Conservation (phyloP, 2,329 filamentous ascomycete genomes). For the Aschersonia sp. region DNA sequence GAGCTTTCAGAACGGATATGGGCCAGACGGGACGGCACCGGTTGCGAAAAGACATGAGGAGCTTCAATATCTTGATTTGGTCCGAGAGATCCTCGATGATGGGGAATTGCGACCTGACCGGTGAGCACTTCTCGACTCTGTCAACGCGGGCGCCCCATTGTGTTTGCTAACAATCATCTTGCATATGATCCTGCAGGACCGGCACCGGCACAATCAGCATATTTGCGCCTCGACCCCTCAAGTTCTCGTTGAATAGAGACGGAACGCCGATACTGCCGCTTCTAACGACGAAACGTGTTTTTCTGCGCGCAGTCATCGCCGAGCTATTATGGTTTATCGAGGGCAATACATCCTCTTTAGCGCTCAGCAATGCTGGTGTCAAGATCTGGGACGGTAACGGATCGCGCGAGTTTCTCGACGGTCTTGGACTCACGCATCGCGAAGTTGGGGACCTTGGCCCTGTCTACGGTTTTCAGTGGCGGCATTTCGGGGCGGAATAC, state of each 20-base stretch:
- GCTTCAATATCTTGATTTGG: constrained; percentile 82
- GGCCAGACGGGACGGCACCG: neutral
- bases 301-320: constrained; percentile 74
- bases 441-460: constrained; percentile 83
- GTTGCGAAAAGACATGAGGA: constrained; percentile 53
- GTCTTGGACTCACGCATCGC: constrained; percentile 65
- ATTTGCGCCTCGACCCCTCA: constrained; percentile 75
- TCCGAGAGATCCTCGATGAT: constrained; percentile 65
- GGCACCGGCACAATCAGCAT: constrained; percentile 86
- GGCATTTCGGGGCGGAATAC: constrained; percentile 92
- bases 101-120: constrained; percentile 86
- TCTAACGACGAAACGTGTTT: constrained; percentile 94
- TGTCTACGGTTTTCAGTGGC: constrained; percentile 98
- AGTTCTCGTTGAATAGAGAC: constrained; percentile 63
- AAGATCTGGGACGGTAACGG: constrained; percentile 99
- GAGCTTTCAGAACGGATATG: constrained; percentile 1
- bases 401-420: constrained; percentile 78
- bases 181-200: constrained; percentile 38
- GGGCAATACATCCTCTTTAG: constrained; percentile 65
- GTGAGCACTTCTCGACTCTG: constrained; percentile 22
- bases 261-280: constrained; percentile 64
- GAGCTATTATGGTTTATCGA: constrained; percentile 95
- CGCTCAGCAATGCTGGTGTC: constrained; percentile 66
- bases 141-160: too few species aligned
- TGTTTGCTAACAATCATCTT: too few species aligned